Percentiles rank a stretch among this genome's conserved stretches.
phyloP scores from a whole-genome alignment of 306 rosid genomes.

The Glycine soja region DNA sequence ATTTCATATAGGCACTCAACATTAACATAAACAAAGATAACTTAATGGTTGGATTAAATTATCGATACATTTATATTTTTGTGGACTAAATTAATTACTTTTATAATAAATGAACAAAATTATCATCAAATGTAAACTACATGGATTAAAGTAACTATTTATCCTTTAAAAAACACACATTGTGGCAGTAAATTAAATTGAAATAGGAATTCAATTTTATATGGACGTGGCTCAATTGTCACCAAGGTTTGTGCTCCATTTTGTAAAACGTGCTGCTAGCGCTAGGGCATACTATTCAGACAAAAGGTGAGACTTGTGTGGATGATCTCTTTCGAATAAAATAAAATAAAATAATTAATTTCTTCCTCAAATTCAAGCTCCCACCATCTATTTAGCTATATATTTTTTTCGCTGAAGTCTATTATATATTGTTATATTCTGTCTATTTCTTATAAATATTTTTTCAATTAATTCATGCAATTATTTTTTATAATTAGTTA shows the following conservation, averaged over 20 bases:
- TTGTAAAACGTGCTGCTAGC: constrained; percentile 11
- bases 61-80: too few species aligned
- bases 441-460: not conserved
- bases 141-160: too few species aligned
- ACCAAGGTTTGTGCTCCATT: constrained; percentile 44
- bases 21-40: too few species aligned
- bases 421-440: not conserved
- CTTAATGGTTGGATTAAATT: too few species aligned
- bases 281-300: not conserved
- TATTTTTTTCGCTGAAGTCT: not conserved
- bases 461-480: not conserved
- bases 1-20: too few species aligned
- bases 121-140: too few species aligned
- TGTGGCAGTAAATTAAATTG: not conserved
- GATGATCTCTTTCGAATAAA: not conserved
- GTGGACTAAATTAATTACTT: too few species aligned
- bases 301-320: not conserved
- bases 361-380: constrained; percentile 9
- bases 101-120: too few species aligned
- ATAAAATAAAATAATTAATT: not conserved
- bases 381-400: not conserved
- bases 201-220: not conserved
- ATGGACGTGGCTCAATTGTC: constrained; percentile 34
- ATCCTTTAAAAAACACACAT: not conserved
- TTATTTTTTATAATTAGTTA: too few species aligned